Evolutionary conservation across 2,329 filamentous ascomycete genomes (phyloP).

Genomic region (Neophaeococcomyces mojaviensis): DNA sequence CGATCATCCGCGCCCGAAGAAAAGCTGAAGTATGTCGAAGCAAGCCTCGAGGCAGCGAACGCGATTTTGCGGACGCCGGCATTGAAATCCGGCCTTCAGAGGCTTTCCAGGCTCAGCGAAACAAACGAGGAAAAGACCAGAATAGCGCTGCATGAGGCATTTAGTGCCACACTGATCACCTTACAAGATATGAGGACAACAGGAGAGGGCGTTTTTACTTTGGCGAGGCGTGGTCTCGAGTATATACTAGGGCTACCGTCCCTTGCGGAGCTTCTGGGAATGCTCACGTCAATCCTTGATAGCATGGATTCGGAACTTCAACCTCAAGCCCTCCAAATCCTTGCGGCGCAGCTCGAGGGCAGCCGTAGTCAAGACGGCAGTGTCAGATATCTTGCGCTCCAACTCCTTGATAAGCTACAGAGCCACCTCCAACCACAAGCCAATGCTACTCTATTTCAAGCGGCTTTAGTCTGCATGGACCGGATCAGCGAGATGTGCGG

Average conservation of each 20-base stretch:
- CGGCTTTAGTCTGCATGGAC: constrained; percentile 81
- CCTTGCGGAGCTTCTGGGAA: constrained; percentile 80
- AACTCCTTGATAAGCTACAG: constrained; percentile 72
- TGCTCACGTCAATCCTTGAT: constrained; percentile 73
- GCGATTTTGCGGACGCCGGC: constrained; percentile 14
- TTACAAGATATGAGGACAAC: constrained; percentile 13
- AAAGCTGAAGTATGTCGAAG: constrained; percentile 32
- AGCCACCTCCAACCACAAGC: constrained; percentile 65
- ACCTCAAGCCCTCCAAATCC: constrained; percentile 69
- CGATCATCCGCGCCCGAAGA: constrained; percentile 26
- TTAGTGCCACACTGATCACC: constrained; percentile 19
- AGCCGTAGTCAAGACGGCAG: constrained; percentile 60
- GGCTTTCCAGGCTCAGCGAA: constrained; percentile 9
- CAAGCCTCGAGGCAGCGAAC: constrained; percentile 30
- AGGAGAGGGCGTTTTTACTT: constrained; percentile 25
- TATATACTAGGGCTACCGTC: constrained; percentile 78
- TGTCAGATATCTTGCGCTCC: constrained; percentile 24
- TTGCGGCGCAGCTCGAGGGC: constrained; percentile 70
- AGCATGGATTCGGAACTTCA: constrained; percentile 56
- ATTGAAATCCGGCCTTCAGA: constrained; percentile 12
- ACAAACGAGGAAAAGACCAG: constrained; percentile 10
- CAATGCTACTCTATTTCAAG: constrained; percentile 71
- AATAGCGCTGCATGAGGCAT: constrained; percentile 22
- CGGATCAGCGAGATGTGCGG: constrained; percentile 92
- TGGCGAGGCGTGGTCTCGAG: constrained; percentile 61